Percentiles rank a stretch among this genome's conserved stretches.
These are phyloP conservation scores for Colletotrichum higginsianum DNA, from an alignment of 2,329 filamentous ascomycete species.

Conservation along the genomic window DNA sequence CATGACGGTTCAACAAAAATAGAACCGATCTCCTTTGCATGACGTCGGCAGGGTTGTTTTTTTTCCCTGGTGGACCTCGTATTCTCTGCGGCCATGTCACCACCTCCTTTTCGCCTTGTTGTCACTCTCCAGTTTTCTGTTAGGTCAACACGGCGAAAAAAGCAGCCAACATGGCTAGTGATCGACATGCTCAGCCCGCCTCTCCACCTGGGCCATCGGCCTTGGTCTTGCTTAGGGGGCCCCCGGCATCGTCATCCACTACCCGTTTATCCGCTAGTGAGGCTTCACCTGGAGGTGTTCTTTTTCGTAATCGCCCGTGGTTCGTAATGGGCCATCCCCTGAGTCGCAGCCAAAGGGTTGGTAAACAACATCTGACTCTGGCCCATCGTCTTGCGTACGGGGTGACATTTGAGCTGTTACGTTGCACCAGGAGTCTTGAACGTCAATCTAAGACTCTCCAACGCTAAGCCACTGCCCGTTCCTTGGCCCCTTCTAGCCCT, in stretches of 20 bases:
- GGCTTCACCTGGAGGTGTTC: slow-evolving; percentile 13
- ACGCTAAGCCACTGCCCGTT: not conserved
- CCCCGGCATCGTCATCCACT: slow-evolving; percentile 20
- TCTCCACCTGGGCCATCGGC: slow-evolving; percentile 26
- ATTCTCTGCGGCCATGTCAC: not conserved
- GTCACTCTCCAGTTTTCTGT: slow-evolving; percentile 1
- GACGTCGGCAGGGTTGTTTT: slow-evolving; percentile 18
- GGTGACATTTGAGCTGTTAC: not conserved
- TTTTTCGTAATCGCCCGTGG: not conserved
- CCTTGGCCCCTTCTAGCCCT: not conserved
- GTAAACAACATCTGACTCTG: not conserved
- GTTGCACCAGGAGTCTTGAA: not conserved
- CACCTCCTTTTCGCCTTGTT: slow-evolving; percentile 6
- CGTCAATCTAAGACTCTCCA: not conserved
- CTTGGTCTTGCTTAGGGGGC: slow-evolving; percentile 2
- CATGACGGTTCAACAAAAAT: slow-evolving; percentile 20
- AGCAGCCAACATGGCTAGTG: slow-evolving; percentile 4
- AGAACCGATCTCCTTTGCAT: slow-evolving; percentile 23
- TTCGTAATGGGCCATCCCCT: not conserved
- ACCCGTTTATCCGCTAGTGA: slow-evolving; percentile 4
- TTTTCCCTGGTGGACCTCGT: slow-evolving; percentile 15
- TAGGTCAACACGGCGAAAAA: slow-evolving; percentile 3
- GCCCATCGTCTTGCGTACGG: not conserved
- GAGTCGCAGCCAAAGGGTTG: not conserved
- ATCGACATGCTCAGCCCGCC: slow-evolving; percentile 32